phyloP scores from a whole-genome alignment of 2,329 filamentous ascomycete genomes.

The Shiraia bambusicola region DNA sequence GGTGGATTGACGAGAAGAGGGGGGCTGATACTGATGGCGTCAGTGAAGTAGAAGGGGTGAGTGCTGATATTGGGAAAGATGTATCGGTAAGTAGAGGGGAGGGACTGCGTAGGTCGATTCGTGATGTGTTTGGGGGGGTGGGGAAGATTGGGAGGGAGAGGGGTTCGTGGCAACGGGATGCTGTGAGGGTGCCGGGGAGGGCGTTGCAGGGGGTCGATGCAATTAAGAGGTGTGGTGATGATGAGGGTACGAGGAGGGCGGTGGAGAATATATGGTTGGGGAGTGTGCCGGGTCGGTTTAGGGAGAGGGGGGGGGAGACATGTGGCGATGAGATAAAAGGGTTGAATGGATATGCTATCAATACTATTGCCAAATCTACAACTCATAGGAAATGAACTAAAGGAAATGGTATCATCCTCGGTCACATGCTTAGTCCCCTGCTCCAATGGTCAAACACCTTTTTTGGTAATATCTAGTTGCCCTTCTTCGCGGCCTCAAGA shows the following conservation, averaged over 20 bases:
- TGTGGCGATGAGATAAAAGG: not conserved
- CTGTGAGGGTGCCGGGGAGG: not conserved
- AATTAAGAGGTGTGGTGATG: not conserved
- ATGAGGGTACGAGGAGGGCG: conserved; percentile 1
- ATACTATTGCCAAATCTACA: not conserved
- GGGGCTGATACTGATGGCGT: conserved; percentile 4
- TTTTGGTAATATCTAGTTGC: not conserved
- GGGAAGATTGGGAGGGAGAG: not conserved
- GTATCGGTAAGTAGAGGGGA: not conserved
- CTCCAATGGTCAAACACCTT: not conserved
- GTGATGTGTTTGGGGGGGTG: too few species aligned
- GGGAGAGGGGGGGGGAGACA: not conserved
- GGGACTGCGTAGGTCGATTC: not conserved
- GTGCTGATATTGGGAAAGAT: not conserved
- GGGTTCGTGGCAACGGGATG: not conserved
- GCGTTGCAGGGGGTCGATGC: not conserved
- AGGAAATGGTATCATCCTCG: too few species aligned
- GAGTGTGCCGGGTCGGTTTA: not conserved
- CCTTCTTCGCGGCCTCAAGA: conserved; percentile 50
- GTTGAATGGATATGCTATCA: not conserved
- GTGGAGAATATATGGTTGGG: conserved; percentile 3
- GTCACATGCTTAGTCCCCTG: not conserved
- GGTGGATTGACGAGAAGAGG: too few species aligned
- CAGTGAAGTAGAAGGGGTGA: not conserved
- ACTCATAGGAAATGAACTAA: too few species aligned